Evolutionary conservation across 805 yeast genomes (phyloP).

Genomic region (Saitoella complicata): DNA sequence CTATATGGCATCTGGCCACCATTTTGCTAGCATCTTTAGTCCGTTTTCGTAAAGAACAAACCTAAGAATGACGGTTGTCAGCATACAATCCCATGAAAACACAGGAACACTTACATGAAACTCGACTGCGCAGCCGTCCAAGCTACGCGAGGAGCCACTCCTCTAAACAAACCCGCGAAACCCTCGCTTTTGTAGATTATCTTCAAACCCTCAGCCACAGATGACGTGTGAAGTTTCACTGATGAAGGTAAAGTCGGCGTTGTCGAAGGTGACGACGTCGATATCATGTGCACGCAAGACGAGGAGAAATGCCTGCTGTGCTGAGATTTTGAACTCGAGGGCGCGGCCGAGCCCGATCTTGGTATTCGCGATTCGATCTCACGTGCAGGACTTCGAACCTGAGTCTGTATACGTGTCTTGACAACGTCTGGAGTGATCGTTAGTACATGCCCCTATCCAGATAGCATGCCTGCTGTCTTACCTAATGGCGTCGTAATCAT

Average conservation of each 20-base stretch:
- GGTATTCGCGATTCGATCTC: slow-evolving; percentile 25
- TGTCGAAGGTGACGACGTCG: background rate
- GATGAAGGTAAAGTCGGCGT: background rate
- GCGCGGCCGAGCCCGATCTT: slow-evolving; percentile 16
- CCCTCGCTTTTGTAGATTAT: slow-evolving; percentile 63
- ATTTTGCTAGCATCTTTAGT: no score
- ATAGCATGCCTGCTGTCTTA: background rate
- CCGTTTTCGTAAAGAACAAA: no score
- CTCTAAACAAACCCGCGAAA: slow-evolving; percentile 62
- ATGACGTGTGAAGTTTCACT: slow-evolving; percentile 20
- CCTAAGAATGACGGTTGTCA: no score
- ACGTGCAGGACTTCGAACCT: no score
- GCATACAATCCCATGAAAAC: no score
- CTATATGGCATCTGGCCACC: no score
- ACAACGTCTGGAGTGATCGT: slow-evolving; percentile 39
- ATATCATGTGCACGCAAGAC: background rate
- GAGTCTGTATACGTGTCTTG: slow-evolving; percentile 81
- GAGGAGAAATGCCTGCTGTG: background rate
- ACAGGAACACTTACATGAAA: slow-evolving; percentile 58
- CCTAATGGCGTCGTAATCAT: slow-evolving; percentile 73
- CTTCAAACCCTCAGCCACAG: slow-evolving; percentile 35
- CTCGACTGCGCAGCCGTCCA: slow-evolving; percentile 96
- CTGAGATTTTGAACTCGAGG: slow-evolving; percentile 1
- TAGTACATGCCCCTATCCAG: background rate
- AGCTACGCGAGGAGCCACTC: slow-evolving; percentile 89